Evolutionary conservation across 805 yeast species (phyloP).

Genomic region (Spathaspora passalidarum): DNA sequence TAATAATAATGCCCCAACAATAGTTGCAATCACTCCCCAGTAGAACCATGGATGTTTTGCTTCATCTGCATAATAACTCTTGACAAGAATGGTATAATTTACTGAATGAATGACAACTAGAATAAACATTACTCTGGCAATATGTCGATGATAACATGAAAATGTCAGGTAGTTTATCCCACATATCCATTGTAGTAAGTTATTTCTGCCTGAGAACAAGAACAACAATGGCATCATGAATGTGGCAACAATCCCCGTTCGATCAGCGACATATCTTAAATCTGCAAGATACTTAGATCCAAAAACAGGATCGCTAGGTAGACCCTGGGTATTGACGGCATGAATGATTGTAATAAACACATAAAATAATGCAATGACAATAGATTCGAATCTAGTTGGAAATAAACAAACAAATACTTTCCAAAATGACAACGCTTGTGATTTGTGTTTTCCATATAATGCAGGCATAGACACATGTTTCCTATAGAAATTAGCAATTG

Average conservation of each 20-base stretch:
- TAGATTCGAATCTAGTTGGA: conserved; percentile 36
- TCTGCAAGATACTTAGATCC: conserved; percentile 14
- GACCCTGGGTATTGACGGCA: conserved; percentile 2
- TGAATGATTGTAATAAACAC: conserved; percentile 15
- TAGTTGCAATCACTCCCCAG: conserved; percentile 28
- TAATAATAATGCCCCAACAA: conserved; percentile 38
- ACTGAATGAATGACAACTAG: conserved; percentile 45
- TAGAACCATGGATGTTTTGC: conserved; percentile 15
- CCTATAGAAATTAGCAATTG: conserved; percentile 20
- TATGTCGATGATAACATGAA: conserved; percentile 56
- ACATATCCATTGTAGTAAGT: conserved; percentile 56
- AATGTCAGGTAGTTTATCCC: conserved; percentile 54
- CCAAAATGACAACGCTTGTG: conserved; percentile 11
- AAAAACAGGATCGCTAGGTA: conserved; percentile 24
- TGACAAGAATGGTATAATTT: conserved; percentile 6
- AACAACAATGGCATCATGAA: conserved; percentile 56
- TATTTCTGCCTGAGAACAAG: conserved; percentile 71
- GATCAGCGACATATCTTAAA: conserved; percentile 40
- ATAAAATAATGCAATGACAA: conserved; percentile 21
- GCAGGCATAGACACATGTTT: conserved; percentile 28
- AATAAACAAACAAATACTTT: conserved; percentile 16
- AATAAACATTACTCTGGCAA: conserved; percentile 44
- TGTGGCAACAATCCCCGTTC: conserved; percentile 51
- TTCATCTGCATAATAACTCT: conserved; percentile 6
- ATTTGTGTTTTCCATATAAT: conserved; percentile 34